Evolutionary conservation across 2,329 filamentous ascomycete species (phyloP).

Genomic region (Ophiostoma tasmaniense): DNA sequence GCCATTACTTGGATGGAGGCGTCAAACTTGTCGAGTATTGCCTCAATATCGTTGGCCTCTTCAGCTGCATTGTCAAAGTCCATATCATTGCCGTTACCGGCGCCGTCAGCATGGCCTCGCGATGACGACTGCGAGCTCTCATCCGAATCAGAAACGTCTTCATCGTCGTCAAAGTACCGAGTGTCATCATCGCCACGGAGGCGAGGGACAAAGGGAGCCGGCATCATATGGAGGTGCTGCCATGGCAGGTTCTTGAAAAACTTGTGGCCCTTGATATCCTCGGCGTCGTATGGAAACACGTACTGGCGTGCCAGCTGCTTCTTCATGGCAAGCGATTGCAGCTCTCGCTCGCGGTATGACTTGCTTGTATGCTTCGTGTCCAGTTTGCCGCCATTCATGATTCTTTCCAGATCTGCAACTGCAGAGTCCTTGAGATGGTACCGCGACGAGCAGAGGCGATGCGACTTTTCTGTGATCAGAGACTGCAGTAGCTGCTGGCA

Average conservation of each 20-base stretch:
- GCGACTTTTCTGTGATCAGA: slow-evolving; percentile 65
- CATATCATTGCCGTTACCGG: not conserved
- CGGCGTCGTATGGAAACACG: slow-evolving; percentile 75
- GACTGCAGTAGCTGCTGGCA: slow-evolving; percentile 70
- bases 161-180: slow-evolving; percentile 81
- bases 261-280: slow-evolving; percentile 79
- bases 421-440: slow-evolving; percentile 60
- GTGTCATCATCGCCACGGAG: slow-evolving; percentile 64
- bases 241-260: slow-evolving; percentile 78
- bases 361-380: slow-evolving; percentile 16
- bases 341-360: slow-evolving; percentile 23
- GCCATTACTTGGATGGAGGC: slow-evolving; percentile 33
- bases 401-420: slow-evolving; percentile 14
- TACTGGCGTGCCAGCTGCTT: slow-evolving; percentile 38
- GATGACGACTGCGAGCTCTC: slow-evolving; percentile 11
- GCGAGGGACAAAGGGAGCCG: slow-evolving; percentile 72
- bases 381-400: not conserved
- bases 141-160: slow-evolving; percentile 52
- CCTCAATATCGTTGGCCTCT: not conserved
- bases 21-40: slow-evolving; percentile 5
- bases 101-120: not conserved
- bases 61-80: not conserved
- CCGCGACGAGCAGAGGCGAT: slow-evolving; percentile 64
- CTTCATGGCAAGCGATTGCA: not conserved
- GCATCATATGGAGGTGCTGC: slow-evolving; percentile 61